Percentiles rank a stretch among this genome's conserved stretches.
phyloP scores from a whole-genome alignment of 768 basidiomycete species.

The Collybia sp. region DNA sequence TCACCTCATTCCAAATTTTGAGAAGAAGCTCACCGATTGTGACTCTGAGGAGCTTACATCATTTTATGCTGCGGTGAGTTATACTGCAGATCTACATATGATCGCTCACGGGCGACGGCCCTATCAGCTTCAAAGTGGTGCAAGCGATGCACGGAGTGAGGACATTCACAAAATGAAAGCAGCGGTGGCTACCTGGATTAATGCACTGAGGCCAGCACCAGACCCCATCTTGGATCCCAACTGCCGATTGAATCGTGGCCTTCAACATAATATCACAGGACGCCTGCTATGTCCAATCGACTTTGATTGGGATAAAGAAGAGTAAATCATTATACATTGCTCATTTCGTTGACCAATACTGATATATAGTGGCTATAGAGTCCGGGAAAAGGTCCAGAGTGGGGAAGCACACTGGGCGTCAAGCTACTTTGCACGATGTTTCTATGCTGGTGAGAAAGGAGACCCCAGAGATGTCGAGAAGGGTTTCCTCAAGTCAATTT shows the following conservation, averaged over 20 bases:
- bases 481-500: constrained; percentile 14
- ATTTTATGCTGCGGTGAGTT: not conserved
- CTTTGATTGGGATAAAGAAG: constrained; percentile 18
- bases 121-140: not conserved
- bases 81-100: not conserved
- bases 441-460: constrained; percentile 7
- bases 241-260: constrained; percentile 8
- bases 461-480: not conserved
- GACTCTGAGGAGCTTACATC: not conserved
- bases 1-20: not conserved
- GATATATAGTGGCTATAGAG: constrained; percentile 4
- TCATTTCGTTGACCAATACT: not conserved
- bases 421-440: constrained; percentile 9
- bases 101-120: too few species aligned
- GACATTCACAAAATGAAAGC: not conserved
- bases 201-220: constrained; percentile 1
- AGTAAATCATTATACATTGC: constrained; percentile 6
- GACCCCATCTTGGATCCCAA: constrained; percentile 3
- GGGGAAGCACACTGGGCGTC: constrained; percentile 5
- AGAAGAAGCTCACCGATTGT: not conserved
- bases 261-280: constrained; percentile 20
- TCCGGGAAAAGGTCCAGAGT: constrained; percentile 7
- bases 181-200: constrained; percentile 18
- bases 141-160: not conserved
- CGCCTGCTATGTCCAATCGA: constrained; percentile 21